Evolutionary conservation across 2,329 filamentous ascomycete genomes (phyloP), one percentile per base, ranked within the genome.

Genomic region (Grosmannia huntii): DNA sequence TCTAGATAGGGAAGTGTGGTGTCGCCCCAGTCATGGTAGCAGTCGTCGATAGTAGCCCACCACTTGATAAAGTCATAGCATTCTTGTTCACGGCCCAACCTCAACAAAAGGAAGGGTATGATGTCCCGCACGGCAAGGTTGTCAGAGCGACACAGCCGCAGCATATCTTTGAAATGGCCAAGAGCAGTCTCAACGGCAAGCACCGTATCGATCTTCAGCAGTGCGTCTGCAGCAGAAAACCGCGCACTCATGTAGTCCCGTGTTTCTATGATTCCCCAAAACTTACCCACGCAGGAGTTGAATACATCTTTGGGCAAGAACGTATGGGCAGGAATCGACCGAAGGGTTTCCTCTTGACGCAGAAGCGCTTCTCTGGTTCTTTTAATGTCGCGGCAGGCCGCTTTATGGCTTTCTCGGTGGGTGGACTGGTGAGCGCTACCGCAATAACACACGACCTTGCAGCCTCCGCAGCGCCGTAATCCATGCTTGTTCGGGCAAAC

Each of bases 1-100:
- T 76, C 63, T 4, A 75, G 67, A 27, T 61, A 57, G 21, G 70
- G 70, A 19, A 67, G 56, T 1, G 61, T 61, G 31, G 61, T 64
- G 59, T 76, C 65, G 11, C 62, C 64, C 70, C 65, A 73, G 56
- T 75, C 68, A 56, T 75, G 74, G 46, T 67, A 23, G 5, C 52
- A 25, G 2, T 65, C 55, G 33, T 23, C 33, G 1, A 61, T 62
- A 1, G 64, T 68, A 6, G 60, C 64, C 68, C 68, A 78, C 75
- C 73, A 78, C 65, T 76, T 77, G 62, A 76, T 38, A 57, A 77
- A 76, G 62, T 75, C 72, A 62, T 76, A 77, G 63, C 67, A 69
- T 49, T 69, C 66, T 57, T 71, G 68, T 44, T 69, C 68, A 38
- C 60, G 61, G 27, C 61, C 67, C 10, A 70, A 63, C 33, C 65